Percentiles rank a stretch among this genome's conserved stretches.
phyloP scores from a whole-genome alignment of 78 protist genomes.

The Dictyostelium firmibasis region DNA sequence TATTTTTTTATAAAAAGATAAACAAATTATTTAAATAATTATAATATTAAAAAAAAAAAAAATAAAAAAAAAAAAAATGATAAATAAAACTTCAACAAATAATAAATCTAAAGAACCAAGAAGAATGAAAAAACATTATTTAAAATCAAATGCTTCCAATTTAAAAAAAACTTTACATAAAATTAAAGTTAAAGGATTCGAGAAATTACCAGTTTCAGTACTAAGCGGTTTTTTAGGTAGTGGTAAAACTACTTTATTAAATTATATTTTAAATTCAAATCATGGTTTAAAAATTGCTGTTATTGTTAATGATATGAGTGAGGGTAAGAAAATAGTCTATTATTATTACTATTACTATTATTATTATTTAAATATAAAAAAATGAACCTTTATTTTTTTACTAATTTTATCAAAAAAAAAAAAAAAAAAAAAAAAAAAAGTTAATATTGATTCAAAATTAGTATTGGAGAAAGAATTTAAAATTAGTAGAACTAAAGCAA shows the following conservation, averaged over 20 bases:
- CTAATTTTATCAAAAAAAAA: no score
- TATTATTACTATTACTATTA: no score
- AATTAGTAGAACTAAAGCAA: conserved; percentile 13
- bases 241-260: conserved; percentile 83
- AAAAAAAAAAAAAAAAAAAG: background rate
- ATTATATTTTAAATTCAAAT: conserved; percentile 59
- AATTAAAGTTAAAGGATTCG: background rate
- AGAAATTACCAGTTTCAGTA: conserved; percentile 90
- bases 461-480: conserved; percentile 34
- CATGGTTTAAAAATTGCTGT: conserved; percentile 73
- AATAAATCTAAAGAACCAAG: background rate
- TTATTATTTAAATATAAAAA: no score
- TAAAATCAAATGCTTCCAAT: background rate
- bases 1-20: no score
- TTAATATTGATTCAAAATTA: conserved; percentile 92
- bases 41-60: background rate
- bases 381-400: background rate
- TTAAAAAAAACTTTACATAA: background rate
- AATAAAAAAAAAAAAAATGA: background rate
- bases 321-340: conserved; percentile 45
- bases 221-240: conserved; percentile 94
- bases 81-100: background rate
- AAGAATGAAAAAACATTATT: conserved; percentile 7
- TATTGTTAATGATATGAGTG: conserved; percentile 82
- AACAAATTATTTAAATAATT: background rate